Conservation (phyloP, 23 red algal genomes). For the Agarophyton chilense region DNA sequence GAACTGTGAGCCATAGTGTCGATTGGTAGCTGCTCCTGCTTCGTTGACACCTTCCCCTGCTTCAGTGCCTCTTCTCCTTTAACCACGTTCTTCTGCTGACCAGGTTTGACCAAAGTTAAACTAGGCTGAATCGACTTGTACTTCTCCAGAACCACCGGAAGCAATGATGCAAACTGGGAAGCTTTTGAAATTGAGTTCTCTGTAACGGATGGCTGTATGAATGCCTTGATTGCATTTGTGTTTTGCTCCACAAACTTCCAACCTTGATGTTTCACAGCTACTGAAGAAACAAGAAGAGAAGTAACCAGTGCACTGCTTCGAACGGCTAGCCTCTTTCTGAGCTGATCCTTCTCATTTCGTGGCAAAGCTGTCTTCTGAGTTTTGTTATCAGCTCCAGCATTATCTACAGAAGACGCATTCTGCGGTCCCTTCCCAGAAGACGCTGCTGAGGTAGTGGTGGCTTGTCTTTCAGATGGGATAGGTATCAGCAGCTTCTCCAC, state of each 20-base stretch:
- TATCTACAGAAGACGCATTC: background rate
- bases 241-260: slow-evolving; percentile 61
- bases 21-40: background rate
- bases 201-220: slow-evolving; percentile 61
- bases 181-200: slow-evolving; percentile 48
- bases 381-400: background rate
- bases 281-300: slow-evolving; percentile 58
- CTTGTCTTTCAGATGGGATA: slow-evolving; percentile 29
- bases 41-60: background rate
- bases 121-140: background rate
- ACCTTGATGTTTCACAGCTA: slow-evolving; percentile 63
- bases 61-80: background rate
- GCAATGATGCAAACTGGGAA: slow-evolving; percentile 45
- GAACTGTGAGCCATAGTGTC: background rate
- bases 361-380: slow-evolving; percentile 2
- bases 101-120: background rate
- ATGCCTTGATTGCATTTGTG: slow-evolving; percentile 17
- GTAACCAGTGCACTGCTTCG: slow-evolving; percentile 51
- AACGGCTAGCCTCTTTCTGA: slow-evolving; percentile 50
- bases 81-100: background rate
- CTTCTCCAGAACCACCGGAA: slow-evolving; percentile 33
- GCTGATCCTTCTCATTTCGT: slow-evolving; percentile 24
- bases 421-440: background rate
- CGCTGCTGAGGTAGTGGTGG: slow-evolving; percentile 12
- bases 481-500: slow-evolving; percentile 53